Evolutionary conservation across 2,329 filamentous ascomycete species (phyloP).

Genomic region (Monilinia fructicola): DNA sequence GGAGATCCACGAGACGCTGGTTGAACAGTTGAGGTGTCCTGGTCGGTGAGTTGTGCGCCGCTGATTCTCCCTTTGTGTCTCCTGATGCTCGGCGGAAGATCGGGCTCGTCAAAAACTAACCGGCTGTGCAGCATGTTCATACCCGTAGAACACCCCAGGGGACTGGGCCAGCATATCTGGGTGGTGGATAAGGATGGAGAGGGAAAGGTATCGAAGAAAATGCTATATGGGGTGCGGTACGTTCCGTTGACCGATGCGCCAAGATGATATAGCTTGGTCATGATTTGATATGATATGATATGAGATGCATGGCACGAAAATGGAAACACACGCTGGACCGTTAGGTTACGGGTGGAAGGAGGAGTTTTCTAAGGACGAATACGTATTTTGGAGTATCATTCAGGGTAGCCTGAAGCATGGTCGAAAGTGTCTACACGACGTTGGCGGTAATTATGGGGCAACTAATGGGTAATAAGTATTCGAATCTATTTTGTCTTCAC

Average conservation of each 20-base stretch:
- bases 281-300: not conserved
- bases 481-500: not conserved
- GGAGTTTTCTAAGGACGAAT: not conserved
- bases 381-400: not conserved
- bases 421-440: not conserved
- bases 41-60: slow-evolving; percentile 53
- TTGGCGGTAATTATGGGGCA: not conserved
- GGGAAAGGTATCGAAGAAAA: slow-evolving; percentile 60
- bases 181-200: slow-evolving; percentile 69
- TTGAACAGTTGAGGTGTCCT: slow-evolving; percentile 75
- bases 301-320: not conserved
- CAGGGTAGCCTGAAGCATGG: not conserved
- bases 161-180: slow-evolving; percentile 56
- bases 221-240: slow-evolving; percentile 70
- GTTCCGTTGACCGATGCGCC: slow-evolving; percentile 75
- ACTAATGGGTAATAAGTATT: not conserved
- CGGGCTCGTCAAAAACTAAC: not conserved
- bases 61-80: not conserved
- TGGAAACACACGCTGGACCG: not conserved
- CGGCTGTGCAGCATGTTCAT: slow-evolving; percentile 63
- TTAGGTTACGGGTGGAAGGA: not conserved
- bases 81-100: not conserved
- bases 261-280: not conserved
- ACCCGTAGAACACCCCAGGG: slow-evolving; percentile 60
- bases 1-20: slow-evolving; percentile 67